Evolutionary conservation across 306 rosid genomes (phyloP), one percentile per base, ranked within the genome.

Genomic region (Cicer yamashitae): DNA sequence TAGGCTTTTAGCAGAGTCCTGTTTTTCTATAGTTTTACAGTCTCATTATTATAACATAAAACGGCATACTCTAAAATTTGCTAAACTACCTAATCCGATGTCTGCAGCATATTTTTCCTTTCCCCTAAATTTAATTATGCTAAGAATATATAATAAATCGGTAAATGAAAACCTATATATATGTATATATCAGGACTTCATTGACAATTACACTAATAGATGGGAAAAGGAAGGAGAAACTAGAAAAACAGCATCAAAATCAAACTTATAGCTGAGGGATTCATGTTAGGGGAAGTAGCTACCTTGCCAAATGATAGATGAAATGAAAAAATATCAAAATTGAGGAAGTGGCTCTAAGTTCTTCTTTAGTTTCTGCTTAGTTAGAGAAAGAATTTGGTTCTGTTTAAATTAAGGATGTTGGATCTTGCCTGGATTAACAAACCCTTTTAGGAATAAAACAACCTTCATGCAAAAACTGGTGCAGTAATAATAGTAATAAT

Each of bases 241-340:
- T 41, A 22, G 25, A 71, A 18, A 54, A 41, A 43, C 18, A 41
- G 38, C 37, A 51, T 14, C 12, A 57, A 9, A 17, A 17, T 53
- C 12, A 70, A 52, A 13, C 7, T 52, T 37, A 44, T 30, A 30
- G 37, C 37, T 4, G 37, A 30, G 5, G 5, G 37, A 30, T 3
- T 30, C 37, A 30, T 30, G 37, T 30, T 30, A 30, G 37, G 11
- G 50, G 48, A 70, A 53, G 50, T 8, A 37, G 48, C 38, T 41
- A 17, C 50, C n/a, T 34, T 70, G 63, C 18, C 17, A 51, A 70
- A 15, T 52, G 63, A 34, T 70, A 52, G 51, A 4, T 30, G 37
- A 30, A 30, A 38, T 70, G n/a, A 14, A 69, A 25, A 8, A 17
- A 70, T 37, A 70, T 51, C 75, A 51, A 69, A 50, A 51, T 30